Evolutionary conservation across 768 basidiomycete species (phyloP).

Genomic region (Rhodocollybia butyracea): DNA sequence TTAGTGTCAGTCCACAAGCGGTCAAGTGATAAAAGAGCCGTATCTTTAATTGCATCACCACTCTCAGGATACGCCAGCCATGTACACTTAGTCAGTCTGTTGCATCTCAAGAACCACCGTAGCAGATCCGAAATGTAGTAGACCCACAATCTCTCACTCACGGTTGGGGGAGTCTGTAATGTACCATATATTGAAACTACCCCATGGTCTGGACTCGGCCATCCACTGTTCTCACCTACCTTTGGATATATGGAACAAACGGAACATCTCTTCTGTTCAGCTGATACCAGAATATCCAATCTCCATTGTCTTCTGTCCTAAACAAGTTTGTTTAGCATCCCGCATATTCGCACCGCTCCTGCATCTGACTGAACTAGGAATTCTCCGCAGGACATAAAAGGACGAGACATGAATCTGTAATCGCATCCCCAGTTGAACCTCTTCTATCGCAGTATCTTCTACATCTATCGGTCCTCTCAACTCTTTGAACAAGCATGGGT

Average conservation of each 20-base stretch:
- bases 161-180: background rate
- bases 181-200: background rate
- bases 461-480: background rate
- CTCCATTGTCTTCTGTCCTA: background rate
- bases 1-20: background rate
- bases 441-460: background rate
- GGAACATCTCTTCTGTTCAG: background rate
- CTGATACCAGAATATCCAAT: background rate
- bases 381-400: background rate
- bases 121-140: too few relatives aligned
- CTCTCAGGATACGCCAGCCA: background rate
- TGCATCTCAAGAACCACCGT: background rate
- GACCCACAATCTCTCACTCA: too few relatives aligned
- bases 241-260: background rate
- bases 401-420: too few relatives aligned
- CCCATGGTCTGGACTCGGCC: constrained; percentile 1
- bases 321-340: background rate
- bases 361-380: background rate
- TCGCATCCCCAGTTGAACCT: too few relatives aligned
- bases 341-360: background rate
- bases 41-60: background rate
- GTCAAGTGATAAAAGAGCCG: background rate
- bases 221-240: background rate
- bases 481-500: constrained; percentile 1
- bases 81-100: too few relatives aligned